Percentiles rank a stretch among this genome's conserved stretches.
phyloP scores from a whole-genome alignment of 1,139 yeast genomes.

The Blastobotrys capitulatus region DNA sequence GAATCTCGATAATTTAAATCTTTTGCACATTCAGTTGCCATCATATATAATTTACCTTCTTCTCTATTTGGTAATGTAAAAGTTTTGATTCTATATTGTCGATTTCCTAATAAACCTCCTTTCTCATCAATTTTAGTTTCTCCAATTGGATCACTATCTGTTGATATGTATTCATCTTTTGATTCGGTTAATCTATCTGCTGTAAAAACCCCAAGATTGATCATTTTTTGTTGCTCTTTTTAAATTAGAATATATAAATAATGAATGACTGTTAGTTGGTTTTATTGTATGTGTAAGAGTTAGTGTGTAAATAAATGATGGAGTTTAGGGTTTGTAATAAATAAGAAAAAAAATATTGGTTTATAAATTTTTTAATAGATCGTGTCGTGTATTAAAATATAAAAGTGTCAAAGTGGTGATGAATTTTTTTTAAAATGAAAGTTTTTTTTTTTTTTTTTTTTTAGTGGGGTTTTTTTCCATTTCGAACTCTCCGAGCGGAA shows the following conservation, averaged over 20 bases:
- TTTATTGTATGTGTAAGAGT: too few species aligned
- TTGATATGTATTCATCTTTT: constrained; percentile 35
- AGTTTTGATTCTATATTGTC: constrained; percentile 51
- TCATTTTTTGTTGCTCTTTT: constrained; percentile 13
- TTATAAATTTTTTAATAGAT: too few species aligned
- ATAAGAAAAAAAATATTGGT: too few species aligned
- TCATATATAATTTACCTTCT: constrained; percentile 47
- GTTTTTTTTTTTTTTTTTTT: neutral
- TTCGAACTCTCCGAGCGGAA: neutral
- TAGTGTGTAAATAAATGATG: too few species aligned
- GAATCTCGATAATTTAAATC: constrained; percentile 61
- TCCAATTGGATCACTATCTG: constrained; percentile 46
- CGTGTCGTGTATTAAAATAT: neutral
- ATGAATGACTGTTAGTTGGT: too few species aligned
- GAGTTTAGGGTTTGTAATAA: too few species aligned
- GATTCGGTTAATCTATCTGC: constrained; percentile 22
- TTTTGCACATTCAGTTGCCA: constrained; percentile 67
- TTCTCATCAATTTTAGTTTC: constrained; percentile 48
- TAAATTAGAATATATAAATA: too few species aligned
- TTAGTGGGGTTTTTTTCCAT: neutral
- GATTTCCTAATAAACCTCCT: constrained; percentile 53
- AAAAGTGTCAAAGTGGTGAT: neutral
- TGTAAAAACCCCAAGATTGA: constrained; percentile 25
- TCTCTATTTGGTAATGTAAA: constrained; percentile 51
- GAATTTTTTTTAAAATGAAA: neutral